Evolutionary conservation across 2,329 filamentous ascomycete species (phyloP).

Genomic region (Trichoderma hamatum): DNA sequence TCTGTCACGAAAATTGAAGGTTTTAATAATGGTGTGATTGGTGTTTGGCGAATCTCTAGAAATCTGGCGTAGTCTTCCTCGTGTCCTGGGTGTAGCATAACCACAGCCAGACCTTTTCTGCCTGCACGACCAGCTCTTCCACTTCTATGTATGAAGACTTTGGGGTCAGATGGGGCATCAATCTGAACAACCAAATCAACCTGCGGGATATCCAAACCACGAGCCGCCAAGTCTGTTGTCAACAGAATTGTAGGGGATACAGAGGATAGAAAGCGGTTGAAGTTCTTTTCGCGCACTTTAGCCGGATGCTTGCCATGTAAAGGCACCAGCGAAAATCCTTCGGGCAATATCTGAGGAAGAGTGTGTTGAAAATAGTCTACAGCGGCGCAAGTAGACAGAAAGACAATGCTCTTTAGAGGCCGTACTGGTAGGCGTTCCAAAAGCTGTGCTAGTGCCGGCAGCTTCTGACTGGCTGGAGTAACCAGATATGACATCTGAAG

Average conservation of each 20-base stretch:
- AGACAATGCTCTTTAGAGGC: slow-evolving; percentile 86
- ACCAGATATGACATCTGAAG: slow-evolving; percentile 88
- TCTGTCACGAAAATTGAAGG: slow-evolving; percentile 61
- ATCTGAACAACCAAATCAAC: slow-evolving; percentile 91
- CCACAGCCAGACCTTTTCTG: slow-evolving; percentile 78
- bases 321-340: slow-evolving; percentile 70
- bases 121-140: slow-evolving; percentile 90
- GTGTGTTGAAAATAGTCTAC: slow-evolving; percentile 93
- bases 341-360: slow-evolving; percentile 71
- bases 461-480: slow-evolving; percentile 75
- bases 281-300: slow-evolving; percentile 86
- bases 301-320: slow-evolving; percentile 91
- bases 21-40: slow-evolving; percentile 65
- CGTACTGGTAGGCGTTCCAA: slow-evolving; percentile 69
- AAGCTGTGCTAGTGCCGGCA: slow-evolving; percentile 72
- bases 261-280: slow-evolving; percentile 75
- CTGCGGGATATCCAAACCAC: slow-evolving; percentile 87
- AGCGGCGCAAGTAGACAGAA: slow-evolving; percentile 89
- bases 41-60: slow-evolving; percentile 83
- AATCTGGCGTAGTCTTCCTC: slow-evolving; percentile 93
- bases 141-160: slow-evolving; percentile 92
- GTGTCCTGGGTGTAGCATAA: slow-evolving; percentile 79
- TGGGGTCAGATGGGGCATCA: slow-evolving; percentile 81
- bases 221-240: slow-evolving; percentile 89
- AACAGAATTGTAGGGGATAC: slow-evolving; percentile 78